Evolutionary conservation across 208 protist genomes (phyloP).

Genomic region (Angomonas deanei): DNA sequence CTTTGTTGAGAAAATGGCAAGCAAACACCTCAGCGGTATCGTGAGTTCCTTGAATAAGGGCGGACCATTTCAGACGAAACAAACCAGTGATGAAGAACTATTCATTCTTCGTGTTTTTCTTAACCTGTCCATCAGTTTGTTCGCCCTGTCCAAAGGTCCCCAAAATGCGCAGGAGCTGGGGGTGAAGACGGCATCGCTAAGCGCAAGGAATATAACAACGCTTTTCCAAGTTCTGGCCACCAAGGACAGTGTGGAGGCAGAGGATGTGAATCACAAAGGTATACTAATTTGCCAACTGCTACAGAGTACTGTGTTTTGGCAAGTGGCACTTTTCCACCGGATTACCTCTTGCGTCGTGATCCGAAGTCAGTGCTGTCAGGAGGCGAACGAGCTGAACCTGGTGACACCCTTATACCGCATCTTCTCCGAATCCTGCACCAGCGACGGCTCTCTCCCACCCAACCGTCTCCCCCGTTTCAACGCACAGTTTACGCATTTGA

Average conservation of each 20-base stretch:
- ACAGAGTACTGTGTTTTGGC: slow-evolving; percentile 2
- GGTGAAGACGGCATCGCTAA: neutral
- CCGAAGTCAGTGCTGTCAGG: neutral
- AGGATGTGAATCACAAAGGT: neutral
- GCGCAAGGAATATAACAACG: neutral
- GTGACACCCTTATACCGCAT: neutral
- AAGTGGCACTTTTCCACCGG: slow-evolving; percentile 5
- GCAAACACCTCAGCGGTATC: neutral
- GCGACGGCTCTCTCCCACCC: neutral
- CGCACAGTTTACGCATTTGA: slow-evolving; percentile 25
- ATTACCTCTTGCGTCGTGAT: neutral
- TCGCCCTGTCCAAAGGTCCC: neutral
- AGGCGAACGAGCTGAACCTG: neutral
- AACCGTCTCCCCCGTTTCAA: neutral
- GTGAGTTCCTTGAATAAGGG: neutral
- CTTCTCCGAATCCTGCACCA: slow-evolving; percentile 1
- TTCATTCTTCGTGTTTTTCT: neutral
- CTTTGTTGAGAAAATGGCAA: neutral
- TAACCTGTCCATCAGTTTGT: neutral
- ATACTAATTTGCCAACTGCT: neutral
- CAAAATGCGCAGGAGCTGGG: slow-evolving; percentile 5
- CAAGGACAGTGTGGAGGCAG: neutral
- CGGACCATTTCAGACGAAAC: neutral
- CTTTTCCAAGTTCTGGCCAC: neutral
- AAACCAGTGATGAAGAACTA: neutral